A percentile compares a stretch with the other conserved stretches of the same genome.
Evolutionary conservation across 78 protist genomes (phyloP).

Genomic region (Creolimax fragrantissima): DNA sequence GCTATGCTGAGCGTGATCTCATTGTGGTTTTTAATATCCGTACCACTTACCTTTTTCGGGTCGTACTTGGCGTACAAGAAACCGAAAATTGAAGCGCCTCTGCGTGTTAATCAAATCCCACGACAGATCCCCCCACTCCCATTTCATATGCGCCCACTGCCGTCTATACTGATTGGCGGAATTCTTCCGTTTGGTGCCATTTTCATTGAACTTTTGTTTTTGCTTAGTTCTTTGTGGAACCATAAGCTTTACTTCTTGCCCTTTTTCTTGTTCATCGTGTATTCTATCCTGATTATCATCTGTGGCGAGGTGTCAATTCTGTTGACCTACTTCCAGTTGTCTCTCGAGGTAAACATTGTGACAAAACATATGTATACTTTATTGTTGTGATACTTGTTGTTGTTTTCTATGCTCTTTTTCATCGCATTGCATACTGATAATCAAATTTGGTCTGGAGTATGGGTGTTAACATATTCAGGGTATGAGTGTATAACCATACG

Average conservation of each 20-base stretch:
- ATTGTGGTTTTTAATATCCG: conserved; percentile 89
- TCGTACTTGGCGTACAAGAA: conserved; percentile 73
- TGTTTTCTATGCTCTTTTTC: not conserved
- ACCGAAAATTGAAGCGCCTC: conserved; percentile 46
- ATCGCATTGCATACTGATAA: not conserved
- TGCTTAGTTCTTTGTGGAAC: conserved; percentile 75
- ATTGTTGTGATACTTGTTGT: not conserved
- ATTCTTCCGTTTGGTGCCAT: conserved; percentile 90
- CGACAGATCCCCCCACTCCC: conserved; percentile 59
- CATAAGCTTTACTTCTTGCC: conserved; percentile 87
- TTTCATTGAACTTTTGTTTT: conserved; percentile 88
- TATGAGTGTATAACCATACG: too few relatives aligned
- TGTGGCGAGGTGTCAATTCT: conserved; percentile 84
- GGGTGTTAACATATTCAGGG: too few relatives aligned
- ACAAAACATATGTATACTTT: not conserved
- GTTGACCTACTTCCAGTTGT: conserved; percentile 89
- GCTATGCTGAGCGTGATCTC: conserved; percentile 52
- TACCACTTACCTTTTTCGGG: conserved; percentile 89
- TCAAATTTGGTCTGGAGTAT: too few relatives aligned
- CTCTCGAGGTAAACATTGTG: conserved; percentile 53
- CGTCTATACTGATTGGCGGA: conserved; percentile 82
- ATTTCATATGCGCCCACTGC: conserved; percentile 77
- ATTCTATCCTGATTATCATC: conserved; percentile 74
- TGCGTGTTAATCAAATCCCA: conserved; percentile 83
- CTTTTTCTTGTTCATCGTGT: conserved; percentile 86